phyloP scores from a whole-genome alignment of 805 yeast genomes.

The Lachancea kluyveri region DNA sequence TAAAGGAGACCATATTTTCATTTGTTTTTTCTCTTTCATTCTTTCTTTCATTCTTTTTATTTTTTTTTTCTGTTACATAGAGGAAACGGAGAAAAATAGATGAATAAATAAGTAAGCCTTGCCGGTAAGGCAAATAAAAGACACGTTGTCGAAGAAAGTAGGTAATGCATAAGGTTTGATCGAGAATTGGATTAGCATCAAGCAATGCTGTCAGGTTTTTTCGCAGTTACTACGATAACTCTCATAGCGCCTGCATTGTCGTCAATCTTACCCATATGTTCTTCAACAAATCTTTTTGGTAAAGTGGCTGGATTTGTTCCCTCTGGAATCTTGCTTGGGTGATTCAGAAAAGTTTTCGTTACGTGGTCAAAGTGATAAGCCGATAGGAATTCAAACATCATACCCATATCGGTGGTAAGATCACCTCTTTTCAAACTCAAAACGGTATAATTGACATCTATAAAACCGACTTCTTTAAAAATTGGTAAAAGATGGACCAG shows the following conservation, averaged over 20 bases:
- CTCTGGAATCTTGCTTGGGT: slow-evolving; percentile 11
- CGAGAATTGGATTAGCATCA: too few relatives aligned
- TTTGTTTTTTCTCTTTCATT: too few relatives aligned
- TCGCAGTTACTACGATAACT: slow-evolving; percentile 22
- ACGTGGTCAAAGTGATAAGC: slow-evolving; percentile 16
- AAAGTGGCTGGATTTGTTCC: slow-evolving; percentile 17
- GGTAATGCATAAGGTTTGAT: too few relatives aligned
- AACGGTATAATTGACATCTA: slow-evolving; percentile 22
- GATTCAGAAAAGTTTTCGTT: slow-evolving; percentile 14
- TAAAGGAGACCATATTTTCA: too few relatives aligned
- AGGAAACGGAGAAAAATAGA: too few relatives aligned
- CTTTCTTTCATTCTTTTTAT: too few relatives aligned
- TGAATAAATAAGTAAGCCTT: too few relatives aligned
- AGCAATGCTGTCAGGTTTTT: too few relatives aligned
- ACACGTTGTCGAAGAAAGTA: too few relatives aligned
- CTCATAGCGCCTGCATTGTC: slow-evolving; percentile 24
- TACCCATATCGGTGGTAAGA: slow-evolving; percentile 25
- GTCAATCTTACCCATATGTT: slow-evolving; percentile 25
- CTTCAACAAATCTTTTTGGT: slow-evolving; percentile 22
- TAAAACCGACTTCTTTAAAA: slow-evolving; percentile 26
- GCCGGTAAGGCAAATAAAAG: too few relatives aligned
- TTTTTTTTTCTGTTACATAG: too few relatives aligned
- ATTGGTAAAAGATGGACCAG: slow-evolving; percentile 21
- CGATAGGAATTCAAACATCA: slow-evolving; percentile 22
- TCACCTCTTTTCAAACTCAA: slow-evolving; percentile 26